Evolutionary conservation across 1,139 yeast species (phyloP), one percentile per base, ranked within the genome.

Genomic region (Nakaseomyces sp.): DNA sequence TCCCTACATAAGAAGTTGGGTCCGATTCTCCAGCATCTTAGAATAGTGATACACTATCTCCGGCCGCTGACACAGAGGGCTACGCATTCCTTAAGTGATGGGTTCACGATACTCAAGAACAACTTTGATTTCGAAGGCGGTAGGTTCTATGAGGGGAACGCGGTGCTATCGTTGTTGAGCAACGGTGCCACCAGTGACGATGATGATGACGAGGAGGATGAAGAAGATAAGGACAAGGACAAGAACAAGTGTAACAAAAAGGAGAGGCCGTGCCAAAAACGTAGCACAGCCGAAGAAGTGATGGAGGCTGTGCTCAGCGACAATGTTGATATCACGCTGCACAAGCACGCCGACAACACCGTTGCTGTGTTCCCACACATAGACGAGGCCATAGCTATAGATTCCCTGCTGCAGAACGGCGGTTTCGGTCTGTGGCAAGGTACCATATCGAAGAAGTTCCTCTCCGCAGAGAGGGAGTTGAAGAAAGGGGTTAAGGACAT

Each of bases 251-350:
- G 9, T 5, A 30, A 32, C 25, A 32, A 32, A 8, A 20, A 20
- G 38, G 10, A 12, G 18, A 12, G 18, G 24, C 22, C 8, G 18
- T n/a, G 18, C 5, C 7, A 10, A 5, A 35, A 35, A 7, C 17
- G 28, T 5, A 35, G 38, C 18, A 35, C 26, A 4, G 26, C 18
- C 5, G 38, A 35, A 12, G 38, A 20, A 13, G 28, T 35, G 12
- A 15, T 35, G 38, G 38, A 35, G 20, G 38, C 38, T 5, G 38
- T 35, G n/a, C 38, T 35, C 6, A 35, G 28, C 38, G 38, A 35
- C n/a, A 13, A 12, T 15, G 28, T 22, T 2, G 38, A 35, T 12
- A 22, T 35, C 7, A 35, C 38, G 12, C 28, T 35, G n/a, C 38
- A 35, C 4, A 35, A 35, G 12, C 12, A 22, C 7, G 5, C 26